phyloP scores from a whole-genome alignment of 148 eudicot genomes.

The Fagopyrum esculentum region DNA sequence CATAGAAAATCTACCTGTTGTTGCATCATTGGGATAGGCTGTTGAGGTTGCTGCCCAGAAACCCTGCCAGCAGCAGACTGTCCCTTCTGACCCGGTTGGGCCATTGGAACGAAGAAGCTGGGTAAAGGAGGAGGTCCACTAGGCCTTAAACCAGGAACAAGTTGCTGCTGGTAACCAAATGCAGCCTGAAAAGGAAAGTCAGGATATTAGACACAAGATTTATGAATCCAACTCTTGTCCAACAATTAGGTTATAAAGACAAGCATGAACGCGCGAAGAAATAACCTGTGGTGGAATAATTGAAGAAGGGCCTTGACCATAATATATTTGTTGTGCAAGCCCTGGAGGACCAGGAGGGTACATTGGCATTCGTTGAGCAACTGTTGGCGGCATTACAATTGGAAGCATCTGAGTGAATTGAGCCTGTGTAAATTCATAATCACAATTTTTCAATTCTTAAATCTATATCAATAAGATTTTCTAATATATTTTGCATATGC shows the following conservation, averaged over 20 bases:
- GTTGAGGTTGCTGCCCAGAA: constrained; percentile 21
- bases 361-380: constrained; percentile 76
- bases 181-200: constrained; percentile 40
- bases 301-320: constrained; percentile 74
- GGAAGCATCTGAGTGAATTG: constrained; percentile 88
- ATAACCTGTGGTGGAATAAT: constrained; percentile 74
- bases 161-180: constrained; percentile 80
- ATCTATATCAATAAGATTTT: background rate
- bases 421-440: constrained; percentile 29
- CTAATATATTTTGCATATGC: background rate
- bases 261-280: background rate
- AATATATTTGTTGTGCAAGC: constrained; percentile 75
- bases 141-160: constrained; percentile 74
- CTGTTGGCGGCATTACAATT: constrained; percentile 51
- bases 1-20: constrained; percentile 13
- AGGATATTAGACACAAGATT: background rate
- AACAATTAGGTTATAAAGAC: background rate
- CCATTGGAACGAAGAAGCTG: constrained; percentile 69
- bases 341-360: constrained; percentile 68
- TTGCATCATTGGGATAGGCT: constrained; percentile 59
- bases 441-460: background rate
- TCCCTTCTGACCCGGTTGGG: constrained; percentile 66
- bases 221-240: background rate
- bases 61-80: constrained; percentile 70
- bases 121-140: constrained; percentile 60